These are phyloP conservation scores for Flagelloscypha sp. DNA, from an alignment of 768 basidiomycete species.

Conservation along the genomic window DNA sequence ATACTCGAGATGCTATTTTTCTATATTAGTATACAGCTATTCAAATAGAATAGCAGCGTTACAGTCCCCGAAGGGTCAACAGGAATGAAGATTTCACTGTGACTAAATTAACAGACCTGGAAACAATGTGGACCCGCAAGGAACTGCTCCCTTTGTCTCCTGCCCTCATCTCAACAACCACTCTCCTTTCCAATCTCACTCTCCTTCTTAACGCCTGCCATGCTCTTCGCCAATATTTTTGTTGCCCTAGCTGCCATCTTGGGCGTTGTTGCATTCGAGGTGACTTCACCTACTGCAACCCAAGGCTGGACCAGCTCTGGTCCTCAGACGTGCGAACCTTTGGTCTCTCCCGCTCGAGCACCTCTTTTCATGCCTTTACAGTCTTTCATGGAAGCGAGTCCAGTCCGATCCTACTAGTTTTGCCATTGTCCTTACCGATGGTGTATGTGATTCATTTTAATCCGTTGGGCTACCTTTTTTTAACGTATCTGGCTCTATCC, in stretches of 20 bases:
- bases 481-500: constrained; percentile 19
- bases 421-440: constrained; percentile 58
- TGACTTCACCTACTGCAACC: constrained; percentile 40
- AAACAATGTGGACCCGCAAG: no score
- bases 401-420: constrained; percentile 61
- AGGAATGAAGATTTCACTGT: no score
- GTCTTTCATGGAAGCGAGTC: constrained; percentile 57
- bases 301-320: constrained; percentile 53
- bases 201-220: constrained; percentile 12
- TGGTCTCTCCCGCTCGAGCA: constrained; percentile 1
- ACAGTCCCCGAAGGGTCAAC: no score
- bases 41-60: no score
- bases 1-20: no score
- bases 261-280: constrained; percentile 46
- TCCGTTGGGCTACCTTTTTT: constrained; percentile 4
- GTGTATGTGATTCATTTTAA: constrained; percentile 27
- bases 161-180: constrained; percentile 15
- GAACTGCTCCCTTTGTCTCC: no score
- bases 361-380: constrained; percentile 14
- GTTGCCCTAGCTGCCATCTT: constrained; percentile 34
- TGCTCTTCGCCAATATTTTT: constrained; percentile 30
- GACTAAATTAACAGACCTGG: no score
- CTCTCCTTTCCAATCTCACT: constrained; percentile 7
- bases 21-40: no score
- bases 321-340: constrained; percentile 34